Evolutionary conservation across 495 filamentous ascomycete species (phyloP).

Genomic region (Xylaria cubensis): DNA sequence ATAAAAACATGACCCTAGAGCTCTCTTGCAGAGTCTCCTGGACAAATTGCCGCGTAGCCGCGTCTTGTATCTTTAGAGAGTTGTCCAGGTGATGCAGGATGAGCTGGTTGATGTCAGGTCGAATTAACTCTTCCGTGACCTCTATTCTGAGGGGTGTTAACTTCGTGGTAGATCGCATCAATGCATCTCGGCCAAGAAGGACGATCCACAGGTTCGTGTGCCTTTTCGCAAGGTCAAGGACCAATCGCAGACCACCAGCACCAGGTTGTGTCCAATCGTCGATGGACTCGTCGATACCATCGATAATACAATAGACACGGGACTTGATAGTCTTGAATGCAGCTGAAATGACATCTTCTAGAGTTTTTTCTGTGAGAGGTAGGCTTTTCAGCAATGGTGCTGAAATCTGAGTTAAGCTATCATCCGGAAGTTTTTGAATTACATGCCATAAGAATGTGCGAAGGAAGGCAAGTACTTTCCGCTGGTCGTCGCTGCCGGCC

Average conservation of each 20-base stretch:
- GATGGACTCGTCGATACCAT: constrained; percentile 25
- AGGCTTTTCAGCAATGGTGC: constrained; percentile 1
- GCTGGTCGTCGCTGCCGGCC: constrained; percentile 23
- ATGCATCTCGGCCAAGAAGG: constrained; percentile 23
- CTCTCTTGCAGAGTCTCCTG: constrained; percentile 11
- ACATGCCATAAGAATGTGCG: constrained; percentile 25
- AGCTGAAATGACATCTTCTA: neutral
- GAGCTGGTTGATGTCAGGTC: constrained; percentile 19
- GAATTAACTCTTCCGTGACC: constrained; percentile 19
- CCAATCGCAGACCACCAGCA: constrained; percentile 1
- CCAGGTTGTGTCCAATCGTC: constrained; percentile 20
- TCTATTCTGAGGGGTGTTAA: constrained; percentile 15
- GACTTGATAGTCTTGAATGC: constrained; percentile 2
- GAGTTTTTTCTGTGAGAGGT: neutral
- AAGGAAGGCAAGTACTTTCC: constrained; percentile 17
- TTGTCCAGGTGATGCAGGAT: constrained; percentile 17
- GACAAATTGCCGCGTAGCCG: constrained; percentile 9
- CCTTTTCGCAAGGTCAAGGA: neutral
- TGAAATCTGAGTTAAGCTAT: neutral
- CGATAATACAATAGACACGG: constrained; percentile 19
- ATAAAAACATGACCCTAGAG: constrained; percentile 25
- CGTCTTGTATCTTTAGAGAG: constrained; percentile 10
- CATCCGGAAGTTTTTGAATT: constrained; percentile 15
- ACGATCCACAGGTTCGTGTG: constrained; percentile 12
- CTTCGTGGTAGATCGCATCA: neutral